A percentile compares a stretch with the other conserved stretches of the same genome.
Conservation (phyloP, 2,329 filamentous ascomycete species). For the Fusarium torreyae region DNA sequence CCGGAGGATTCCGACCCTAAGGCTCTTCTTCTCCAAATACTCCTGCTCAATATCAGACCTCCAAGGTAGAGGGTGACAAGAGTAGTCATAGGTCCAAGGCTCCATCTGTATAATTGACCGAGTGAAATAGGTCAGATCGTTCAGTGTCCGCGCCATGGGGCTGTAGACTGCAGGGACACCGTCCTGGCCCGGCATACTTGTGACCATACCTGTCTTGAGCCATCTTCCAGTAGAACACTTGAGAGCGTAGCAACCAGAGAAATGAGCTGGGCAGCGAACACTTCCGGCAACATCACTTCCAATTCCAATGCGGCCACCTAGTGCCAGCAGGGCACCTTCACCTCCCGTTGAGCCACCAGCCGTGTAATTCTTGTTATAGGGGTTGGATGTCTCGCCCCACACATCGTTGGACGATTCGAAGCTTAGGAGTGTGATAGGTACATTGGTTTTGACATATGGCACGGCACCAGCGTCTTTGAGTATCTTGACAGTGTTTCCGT, state of each 20-base stretch:
- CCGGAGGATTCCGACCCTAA: constrained; percentile 82
- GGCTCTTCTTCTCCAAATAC: constrained; percentile 71
- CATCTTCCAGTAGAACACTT: constrained; percentile 91
- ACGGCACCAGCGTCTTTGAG: constrained; percentile 91
- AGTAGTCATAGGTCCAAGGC: constrained; percentile 91
- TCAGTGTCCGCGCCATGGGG: constrained; percentile 89
- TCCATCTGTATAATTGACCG: constrained; percentile 82
- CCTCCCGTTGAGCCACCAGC: constrained; percentile 92
- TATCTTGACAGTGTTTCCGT: constrained; percentile 81
- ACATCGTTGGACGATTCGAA: constrained; percentile 85
- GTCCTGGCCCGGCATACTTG: constrained; percentile 94
- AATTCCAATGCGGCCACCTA: constrained; percentile 88
- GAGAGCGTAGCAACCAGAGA: constrained; percentile 88
- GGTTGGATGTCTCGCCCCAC: constrained; percentile 88
- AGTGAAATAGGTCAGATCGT: constrained; percentile 88
- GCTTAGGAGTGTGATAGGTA: constrained; percentile 87
- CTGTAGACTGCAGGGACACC: constrained; percentile 91
- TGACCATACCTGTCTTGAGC: constrained; percentile 87
- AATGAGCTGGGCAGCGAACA: constrained; percentile 89
- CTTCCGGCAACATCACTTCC: constrained; percentile 93
- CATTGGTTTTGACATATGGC: constrained; percentile 93
- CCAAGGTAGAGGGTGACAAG: constrained; percentile 89
- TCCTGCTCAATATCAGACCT: constrained; percentile 72
- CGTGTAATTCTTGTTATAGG: constrained; percentile 86
- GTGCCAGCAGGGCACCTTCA: constrained; percentile 85